A percentile compares a stretch with the other conserved stretches of the same genome.
Evolutionary conservation across 108 stramenopile genomes (phyloP).

Genomic region (Chaetoceros tenuissimus): DNA sequence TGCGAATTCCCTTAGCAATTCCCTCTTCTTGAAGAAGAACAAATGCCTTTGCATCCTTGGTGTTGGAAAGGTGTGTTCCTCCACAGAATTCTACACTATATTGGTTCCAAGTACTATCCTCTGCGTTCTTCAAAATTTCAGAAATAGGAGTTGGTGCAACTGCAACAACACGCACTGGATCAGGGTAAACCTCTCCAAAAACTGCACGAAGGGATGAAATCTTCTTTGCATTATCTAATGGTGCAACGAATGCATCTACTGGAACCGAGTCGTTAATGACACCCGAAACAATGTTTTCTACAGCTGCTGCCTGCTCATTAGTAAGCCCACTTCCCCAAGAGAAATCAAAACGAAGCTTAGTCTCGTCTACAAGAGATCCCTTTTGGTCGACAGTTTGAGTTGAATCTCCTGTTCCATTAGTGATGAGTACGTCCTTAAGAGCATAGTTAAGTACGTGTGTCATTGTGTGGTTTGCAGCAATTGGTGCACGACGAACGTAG

Average conservation of each 20-base stretch:
- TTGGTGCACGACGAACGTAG: constrained; percentile 89
- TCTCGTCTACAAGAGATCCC: constrained; percentile 91
- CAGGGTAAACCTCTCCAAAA: constrained; percentile 98
- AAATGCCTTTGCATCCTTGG: constrained; percentile 88
- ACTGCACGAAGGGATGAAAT: constrained; percentile 93
- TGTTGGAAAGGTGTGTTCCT: constrained; percentile 96
- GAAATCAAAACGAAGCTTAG: constrained; percentile 97
- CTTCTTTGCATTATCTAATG: constrained; percentile 76
- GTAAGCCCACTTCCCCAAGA: constrained; percentile 82
- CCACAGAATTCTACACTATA: constrained; percentile 99
- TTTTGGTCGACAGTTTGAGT: constrained; percentile 84
- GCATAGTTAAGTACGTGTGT: constrained; percentile 98
- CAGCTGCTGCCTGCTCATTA: constrained; percentile 64
- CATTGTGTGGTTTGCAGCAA: constrained; percentile 99
- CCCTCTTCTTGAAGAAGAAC: constrained; percentile 91
- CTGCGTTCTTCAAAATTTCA: constrained; percentile 82
- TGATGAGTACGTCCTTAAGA: constrained; percentile 76
- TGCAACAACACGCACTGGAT: constrained; percentile 97
- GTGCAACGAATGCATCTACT: constrained; percentile 77
- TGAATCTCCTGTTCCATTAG: constrained; percentile 1
- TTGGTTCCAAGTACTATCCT: constrained; percentile 77
- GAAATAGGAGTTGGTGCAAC: constrained; percentile 70
- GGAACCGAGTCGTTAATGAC: constrained; percentile 52
- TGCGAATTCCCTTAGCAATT: constrained; percentile 98
- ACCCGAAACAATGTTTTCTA: constrained; percentile 55